Percentiles rank a stretch among this genome's conserved stretches.
Conservation (phyloP, 306 rosid species). For the Cucurbita argyrosperma region DNA sequence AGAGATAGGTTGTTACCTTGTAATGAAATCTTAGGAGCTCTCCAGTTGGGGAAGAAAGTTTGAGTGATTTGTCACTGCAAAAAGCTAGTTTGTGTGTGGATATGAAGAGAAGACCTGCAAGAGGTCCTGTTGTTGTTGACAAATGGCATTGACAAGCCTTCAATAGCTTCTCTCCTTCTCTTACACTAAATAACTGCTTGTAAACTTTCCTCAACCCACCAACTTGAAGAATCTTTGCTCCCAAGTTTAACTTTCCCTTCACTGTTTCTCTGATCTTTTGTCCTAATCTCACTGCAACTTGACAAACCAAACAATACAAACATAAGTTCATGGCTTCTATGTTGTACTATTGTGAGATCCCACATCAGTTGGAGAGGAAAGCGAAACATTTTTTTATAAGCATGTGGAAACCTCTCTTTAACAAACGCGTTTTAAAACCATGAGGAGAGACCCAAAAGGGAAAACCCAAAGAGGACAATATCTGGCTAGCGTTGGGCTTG, state of each 20-base stretch:
- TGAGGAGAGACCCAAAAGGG: no score
- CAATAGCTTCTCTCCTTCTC: slow-evolving; percentile 54
- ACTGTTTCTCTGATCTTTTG: slow-evolving; percentile 62
- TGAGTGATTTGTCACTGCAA: slow-evolving; percentile 66
- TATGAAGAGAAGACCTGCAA: slow-evolving; percentile 73
- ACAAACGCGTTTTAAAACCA: no score
- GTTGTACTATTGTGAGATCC: background rate
- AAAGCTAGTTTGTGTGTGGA: slow-evolving; percentile 64
- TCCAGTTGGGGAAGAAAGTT: slow-evolving; percentile 36
- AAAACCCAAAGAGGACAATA: no score
- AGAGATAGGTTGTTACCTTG: slow-evolving; percentile 26
- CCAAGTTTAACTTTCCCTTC: slow-evolving; percentile 64
- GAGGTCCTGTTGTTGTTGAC: slow-evolving; percentile 77
- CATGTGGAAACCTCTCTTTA: no score
- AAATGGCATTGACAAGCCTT: slow-evolving; percentile 63
- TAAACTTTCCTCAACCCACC: slow-evolving; percentile 62
- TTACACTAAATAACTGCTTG: slow-evolving; percentile 33
- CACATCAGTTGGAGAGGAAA: no score
- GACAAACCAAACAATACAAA: background rate
- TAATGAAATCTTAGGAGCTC: slow-evolving; percentile 42
- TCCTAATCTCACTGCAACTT: slow-evolving; percentile 3
- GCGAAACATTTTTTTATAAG: no score
- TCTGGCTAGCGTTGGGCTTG: no score
- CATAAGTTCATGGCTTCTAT: background rate
- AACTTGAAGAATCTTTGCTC: slow-evolving; percentile 61